These are phyloP conservation scores for Spathaspora sp. DNA, from an alignment of 1,139 yeast species.

Conservation along the genomic window DNA sequence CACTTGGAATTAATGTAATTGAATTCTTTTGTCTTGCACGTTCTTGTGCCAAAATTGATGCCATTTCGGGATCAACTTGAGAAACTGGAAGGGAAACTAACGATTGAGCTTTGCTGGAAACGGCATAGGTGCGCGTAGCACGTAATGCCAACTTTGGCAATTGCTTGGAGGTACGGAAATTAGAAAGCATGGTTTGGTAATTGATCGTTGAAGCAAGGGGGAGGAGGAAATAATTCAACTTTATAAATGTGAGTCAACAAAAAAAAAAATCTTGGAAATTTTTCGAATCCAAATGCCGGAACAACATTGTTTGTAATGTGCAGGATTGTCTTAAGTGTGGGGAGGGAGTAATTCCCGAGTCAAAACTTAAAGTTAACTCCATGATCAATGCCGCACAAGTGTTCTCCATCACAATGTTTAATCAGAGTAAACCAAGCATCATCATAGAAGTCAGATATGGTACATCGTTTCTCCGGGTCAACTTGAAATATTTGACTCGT, in stretches of 20 bases:
- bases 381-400: constrained; percentile 17
- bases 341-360: constrained; percentile 1
- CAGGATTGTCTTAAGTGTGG: background rate
- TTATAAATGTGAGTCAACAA: constrained; percentile 1
- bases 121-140: constrained; percentile 37
- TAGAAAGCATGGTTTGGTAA: background rate
- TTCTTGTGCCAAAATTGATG: constrained; percentile 69
- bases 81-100: constrained; percentile 63
- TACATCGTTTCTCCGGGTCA: constrained; percentile 17
- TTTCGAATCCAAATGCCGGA: background rate
- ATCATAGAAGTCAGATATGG: constrained; percentile 13
- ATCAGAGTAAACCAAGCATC: constrained; percentile 18
- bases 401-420: constrained; percentile 11
- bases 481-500: constrained; percentile 18
- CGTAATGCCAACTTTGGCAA: background rate
- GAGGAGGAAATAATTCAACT: constrained; percentile 3
- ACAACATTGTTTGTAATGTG: background rate
- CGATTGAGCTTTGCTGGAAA: constrained; percentile 47
- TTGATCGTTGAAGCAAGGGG: background rate
- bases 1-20: constrained; percentile 89
- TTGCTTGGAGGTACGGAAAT: background rate
- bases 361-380: background rate
- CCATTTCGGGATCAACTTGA: constrained; percentile 85
- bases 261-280: background rate
- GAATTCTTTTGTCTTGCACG: constrained; percentile 84